phyloP scores from a whole-genome alignment of 306 rosid genomes.

The Senna siamea region DNA sequence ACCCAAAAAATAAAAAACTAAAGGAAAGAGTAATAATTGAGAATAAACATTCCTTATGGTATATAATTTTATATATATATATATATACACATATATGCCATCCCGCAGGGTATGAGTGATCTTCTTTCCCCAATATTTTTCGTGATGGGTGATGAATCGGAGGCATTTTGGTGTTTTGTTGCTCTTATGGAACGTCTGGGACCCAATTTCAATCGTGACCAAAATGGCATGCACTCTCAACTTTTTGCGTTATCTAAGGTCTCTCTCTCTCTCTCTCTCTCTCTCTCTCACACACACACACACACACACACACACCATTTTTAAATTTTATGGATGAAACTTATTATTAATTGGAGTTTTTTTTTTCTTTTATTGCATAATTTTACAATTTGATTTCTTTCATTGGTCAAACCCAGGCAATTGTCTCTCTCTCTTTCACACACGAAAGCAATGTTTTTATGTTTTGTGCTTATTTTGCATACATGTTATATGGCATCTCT shows the following conservation, averaged over 20 bases:
- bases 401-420: not conserved
- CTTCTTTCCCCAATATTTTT: constrained; percentile 91
- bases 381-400: not conserved
- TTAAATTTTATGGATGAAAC: not conserved
- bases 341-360: not conserved
- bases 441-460: not conserved
- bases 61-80: not conserved
- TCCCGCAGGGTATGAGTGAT: constrained; percentile 94
- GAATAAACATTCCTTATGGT: constrained; percentile 17
- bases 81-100: constrained; percentile 10
- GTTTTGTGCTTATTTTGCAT: constrained; percentile 17
- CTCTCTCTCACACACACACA: constrained; percentile 11
- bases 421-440: not conserved
- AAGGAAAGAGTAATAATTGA: not conserved
- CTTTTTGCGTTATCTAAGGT: constrained; percentile 99
- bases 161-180: constrained; percentile 98
- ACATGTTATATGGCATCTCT: constrained; percentile 13
- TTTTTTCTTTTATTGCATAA: not conserved
- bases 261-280: constrained; percentile 38
- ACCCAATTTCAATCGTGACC: constrained; percentile 98
- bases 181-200: constrained; percentile 94
- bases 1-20: not conserved
- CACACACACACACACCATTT: constrained; percentile 6
- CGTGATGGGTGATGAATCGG: constrained; percentile 86
- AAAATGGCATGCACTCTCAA: constrained; percentile 99